Percentiles rank a stretch among this genome's conserved stretches.
Evolutionary conservation across 2,329 filamentous ascomycete genomes (phyloP).

Genomic region (Aspergillus luchuensis): DNA sequence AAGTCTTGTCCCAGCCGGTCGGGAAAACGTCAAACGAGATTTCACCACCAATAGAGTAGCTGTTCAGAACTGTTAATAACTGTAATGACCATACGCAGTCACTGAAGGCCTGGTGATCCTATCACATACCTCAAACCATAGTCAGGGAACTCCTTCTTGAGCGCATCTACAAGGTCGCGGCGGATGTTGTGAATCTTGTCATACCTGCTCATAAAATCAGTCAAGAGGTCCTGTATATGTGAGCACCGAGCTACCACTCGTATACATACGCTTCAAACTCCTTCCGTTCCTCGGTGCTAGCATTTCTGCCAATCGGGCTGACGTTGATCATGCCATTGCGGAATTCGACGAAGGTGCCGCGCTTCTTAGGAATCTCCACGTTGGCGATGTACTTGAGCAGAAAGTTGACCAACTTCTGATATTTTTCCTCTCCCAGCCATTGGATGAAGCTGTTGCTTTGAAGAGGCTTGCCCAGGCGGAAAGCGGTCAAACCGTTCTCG

Average conservation of each 20-base stretch:
- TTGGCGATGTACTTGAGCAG: constrained; percentile 63
- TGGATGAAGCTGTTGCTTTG: constrained; percentile 83
- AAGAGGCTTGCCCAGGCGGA: constrained; percentile 75
- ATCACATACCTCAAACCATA: constrained; percentile 77
- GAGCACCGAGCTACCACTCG: background rate
- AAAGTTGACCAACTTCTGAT: constrained; percentile 63
- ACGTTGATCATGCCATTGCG: constrained; percentile 68
- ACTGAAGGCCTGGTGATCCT: background rate
- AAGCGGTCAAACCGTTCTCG: constrained; percentile 94
- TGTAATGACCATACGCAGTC: background rate
- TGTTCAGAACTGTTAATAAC: constrained; percentile 37
- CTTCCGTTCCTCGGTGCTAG: constrained; percentile 73
- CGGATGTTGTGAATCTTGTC: constrained; percentile 78
- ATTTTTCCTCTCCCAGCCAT: constrained; percentile 82
- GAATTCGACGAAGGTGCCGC: constrained; percentile 69
- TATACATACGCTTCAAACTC: constrained; percentile 67
- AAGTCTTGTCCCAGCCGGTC: constrained; percentile 97
- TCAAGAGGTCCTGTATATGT: background rate
- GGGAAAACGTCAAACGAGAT: constrained; percentile 99
- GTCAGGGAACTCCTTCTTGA: constrained; percentile 81
- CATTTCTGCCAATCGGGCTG: constrained; percentile 73
- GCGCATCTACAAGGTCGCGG: constrained; percentile 70
- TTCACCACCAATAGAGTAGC: constrained; percentile 92
- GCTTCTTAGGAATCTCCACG: constrained; percentile 63
- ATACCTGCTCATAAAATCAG: constrained; percentile 50